Evolutionary conservation across 2,329 filamentous ascomycete genomes (phyloP).

Genomic region (Penicillium sp.): DNA sequence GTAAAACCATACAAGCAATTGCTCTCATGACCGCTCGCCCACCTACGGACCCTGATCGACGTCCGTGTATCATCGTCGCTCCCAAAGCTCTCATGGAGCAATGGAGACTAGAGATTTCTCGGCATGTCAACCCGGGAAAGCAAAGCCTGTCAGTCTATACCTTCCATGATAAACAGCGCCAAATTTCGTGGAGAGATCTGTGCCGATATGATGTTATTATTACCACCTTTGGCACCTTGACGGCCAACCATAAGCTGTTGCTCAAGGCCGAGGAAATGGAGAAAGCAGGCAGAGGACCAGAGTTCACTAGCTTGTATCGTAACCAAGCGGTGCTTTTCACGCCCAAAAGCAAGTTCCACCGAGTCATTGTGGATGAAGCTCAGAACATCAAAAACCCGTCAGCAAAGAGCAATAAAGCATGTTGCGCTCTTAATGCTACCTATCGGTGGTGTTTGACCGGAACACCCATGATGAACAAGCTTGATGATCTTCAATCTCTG

Average conservation of each 20-base stretch:
- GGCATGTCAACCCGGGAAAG: slow-evolving; percentile 63
- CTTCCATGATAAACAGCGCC: slow-evolving; percentile 68
- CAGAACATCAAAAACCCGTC: slow-evolving; percentile 79
- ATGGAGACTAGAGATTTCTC: slow-evolving; percentile 79
- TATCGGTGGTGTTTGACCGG: slow-evolving; percentile 78
- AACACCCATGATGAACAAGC: slow-evolving; percentile 87
- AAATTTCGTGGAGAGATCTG: slow-evolving; percentile 62
- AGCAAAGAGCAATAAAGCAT: slow-evolving; percentile 65
- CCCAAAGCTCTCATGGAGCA: slow-evolving; percentile 80
- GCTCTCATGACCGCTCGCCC: slow-evolving; percentile 73
- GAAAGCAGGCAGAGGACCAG: slow-evolving; percentile 46
- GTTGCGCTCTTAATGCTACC: slow-evolving; percentile 60
- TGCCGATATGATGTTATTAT: slow-evolving; percentile 73
- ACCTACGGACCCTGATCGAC: slow-evolving; percentile 60
- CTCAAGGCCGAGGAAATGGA: slow-evolving; percentile 57
- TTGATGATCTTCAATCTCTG: slow-evolving; percentile 76
- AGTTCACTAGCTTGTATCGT: slow-evolving; percentile 5
- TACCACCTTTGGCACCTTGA: slow-evolving; percentile 77
- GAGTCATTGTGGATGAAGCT: slow-evolving; percentile 77
- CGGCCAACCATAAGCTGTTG: slow-evolving; percentile 67
- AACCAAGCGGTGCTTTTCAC: slow-evolving; percentile 57
- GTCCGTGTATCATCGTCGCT: slow-evolving; percentile 82
- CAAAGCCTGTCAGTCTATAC: slow-evolving; percentile 69
- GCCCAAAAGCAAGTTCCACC: slow-evolving; percentile 64
- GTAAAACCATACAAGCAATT: slow-evolving; percentile 82